A percentile compares a stretch with the other conserved stretches of the same genome.
Conservation (phyloP, 2,329 filamentous ascomycete genomes). For the Calonectria hawksworthii region DNA sequence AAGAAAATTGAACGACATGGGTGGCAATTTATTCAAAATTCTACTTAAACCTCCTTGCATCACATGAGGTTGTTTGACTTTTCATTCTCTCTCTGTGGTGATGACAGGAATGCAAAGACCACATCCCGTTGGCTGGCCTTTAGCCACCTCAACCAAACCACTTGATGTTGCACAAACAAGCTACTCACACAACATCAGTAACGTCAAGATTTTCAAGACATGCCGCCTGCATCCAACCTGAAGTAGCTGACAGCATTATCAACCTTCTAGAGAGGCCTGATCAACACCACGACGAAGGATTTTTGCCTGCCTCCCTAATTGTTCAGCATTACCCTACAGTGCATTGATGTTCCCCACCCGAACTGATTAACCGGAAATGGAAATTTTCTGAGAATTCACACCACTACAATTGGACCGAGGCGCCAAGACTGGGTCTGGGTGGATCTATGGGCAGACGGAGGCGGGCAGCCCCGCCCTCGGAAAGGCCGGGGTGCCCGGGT, state of each 20-base stretch:
- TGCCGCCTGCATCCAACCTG: no score
- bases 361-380: not conserved
- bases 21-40: not conserved
- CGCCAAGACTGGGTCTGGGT: not conserved
- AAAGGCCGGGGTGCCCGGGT: not conserved
- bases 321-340: not conserved
- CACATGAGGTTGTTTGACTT: not conserved
- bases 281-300: not conserved
- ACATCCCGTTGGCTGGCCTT: no score
- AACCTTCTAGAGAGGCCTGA: not conserved
- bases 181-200: not conserved
- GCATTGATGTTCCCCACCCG: not conserved
- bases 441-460: not conserved
- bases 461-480: not conserved
- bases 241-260: not conserved
- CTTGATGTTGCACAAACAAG: not conserved
- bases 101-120: no score
- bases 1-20: not conserved
- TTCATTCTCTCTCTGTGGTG: not conserved
- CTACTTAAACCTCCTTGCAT: not conserved
- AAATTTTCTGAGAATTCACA: constrained; percentile 19
- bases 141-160: not conserved
- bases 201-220: not conserved
- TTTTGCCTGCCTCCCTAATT: not conserved
- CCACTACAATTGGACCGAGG: not conserved